phyloP scores from a whole-genome alignment of 1,284 basidiomycete genomes.

The Xerocomus nothofagi region DNA sequence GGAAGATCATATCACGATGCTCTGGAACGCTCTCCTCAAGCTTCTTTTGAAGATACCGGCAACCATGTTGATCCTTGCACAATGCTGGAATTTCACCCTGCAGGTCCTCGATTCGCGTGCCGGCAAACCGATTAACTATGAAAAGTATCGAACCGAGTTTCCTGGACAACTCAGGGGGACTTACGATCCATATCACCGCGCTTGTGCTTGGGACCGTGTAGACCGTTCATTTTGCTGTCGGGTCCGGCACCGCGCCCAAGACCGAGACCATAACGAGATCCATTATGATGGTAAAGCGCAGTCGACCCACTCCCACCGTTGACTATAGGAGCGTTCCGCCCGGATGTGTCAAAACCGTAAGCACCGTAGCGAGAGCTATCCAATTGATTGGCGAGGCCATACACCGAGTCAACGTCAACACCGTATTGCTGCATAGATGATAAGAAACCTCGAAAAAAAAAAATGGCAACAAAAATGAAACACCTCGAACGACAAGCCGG shows the following conservation, averaged over 20 bases:
- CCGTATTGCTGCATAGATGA: conserved; percentile 48
- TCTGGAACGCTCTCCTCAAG: conserved; percentile 93
- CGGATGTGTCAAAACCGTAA: conserved; percentile 62
- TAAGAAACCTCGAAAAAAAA: conserved; percentile 13
- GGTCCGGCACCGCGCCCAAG: conserved; percentile 50
- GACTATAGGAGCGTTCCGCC: conserved; percentile 40
- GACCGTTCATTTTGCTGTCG: conserved; percentile 81
- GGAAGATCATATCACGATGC: conserved; percentile 99
- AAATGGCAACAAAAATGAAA: conserved; percentile 12
- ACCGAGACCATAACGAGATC: conserved; percentile 71
- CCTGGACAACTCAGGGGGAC: conserved; percentile 43
- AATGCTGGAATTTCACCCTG: conserved; percentile 91
- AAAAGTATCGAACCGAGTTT: conserved; percentile 7
- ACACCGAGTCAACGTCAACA: conserved; percentile 61
- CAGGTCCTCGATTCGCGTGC: conserved; percentile 93
- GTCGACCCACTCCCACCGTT: conserved; percentile 70
- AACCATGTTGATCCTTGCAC: conserved; percentile 99
- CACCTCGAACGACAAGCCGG: conserved; percentile 59
- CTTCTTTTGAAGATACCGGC: conserved; percentile 98
- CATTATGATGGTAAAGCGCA: conserved; percentile 78
- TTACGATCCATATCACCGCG: conserved; percentile 90
- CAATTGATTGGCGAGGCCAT: conserved; percentile 51
- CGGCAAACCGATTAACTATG: conserved; percentile 90
- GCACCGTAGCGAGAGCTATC: conserved; percentile 58
- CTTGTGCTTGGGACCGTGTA: conserved; percentile 91